Evolutionary conservation across 75 land plant species (phyloP).

Genomic region (Cryptomeria japonica): DNA sequence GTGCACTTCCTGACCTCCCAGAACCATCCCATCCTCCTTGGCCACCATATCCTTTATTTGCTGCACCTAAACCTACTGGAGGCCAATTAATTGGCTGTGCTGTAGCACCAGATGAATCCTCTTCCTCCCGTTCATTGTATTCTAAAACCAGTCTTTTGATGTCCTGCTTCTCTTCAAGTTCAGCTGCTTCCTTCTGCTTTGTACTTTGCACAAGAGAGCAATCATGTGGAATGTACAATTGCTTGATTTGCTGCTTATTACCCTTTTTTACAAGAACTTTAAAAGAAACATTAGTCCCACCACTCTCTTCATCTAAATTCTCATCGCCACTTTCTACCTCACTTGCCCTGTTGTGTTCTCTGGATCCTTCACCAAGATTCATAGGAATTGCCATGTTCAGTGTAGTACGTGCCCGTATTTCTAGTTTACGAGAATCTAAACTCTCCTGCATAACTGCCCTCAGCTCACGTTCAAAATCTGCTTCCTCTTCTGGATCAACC

Average conservation of each 20-base stretch:
- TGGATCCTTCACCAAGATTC: constrained; percentile 82
- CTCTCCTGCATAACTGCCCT: constrained; percentile 96
- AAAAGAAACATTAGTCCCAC: constrained; percentile 66
- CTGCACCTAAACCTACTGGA: constrained; percentile 22
- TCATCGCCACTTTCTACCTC: constrained; percentile 59
- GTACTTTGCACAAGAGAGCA: constrained; percentile 94
- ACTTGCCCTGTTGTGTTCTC: constrained; percentile 33
- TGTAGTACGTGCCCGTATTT: constrained; percentile 74
- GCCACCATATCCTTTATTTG: constrained; percentile 22
- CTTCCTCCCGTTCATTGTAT: constrained; percentile 97
- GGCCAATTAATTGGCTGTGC: constrained; percentile 65
- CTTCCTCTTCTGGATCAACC: constrained; percentile 86
- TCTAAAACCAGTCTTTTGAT: constrained; percentile 87
- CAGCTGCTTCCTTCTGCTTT: constrained; percentile 97
- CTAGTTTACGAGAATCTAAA: constrained; percentile 84
- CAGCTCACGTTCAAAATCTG: constrained; percentile 87
- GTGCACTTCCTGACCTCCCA: constrained; percentile 24
- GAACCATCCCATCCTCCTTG: constrained; percentile 42
- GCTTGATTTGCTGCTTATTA: constrained; percentile 91
- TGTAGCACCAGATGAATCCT: constrained; percentile 59
- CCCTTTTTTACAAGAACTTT: constrained; percentile 94
- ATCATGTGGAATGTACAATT: constrained; percentile 87
- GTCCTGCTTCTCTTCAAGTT: constrained; percentile 94
- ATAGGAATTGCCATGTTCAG: constrained; percentile 93
- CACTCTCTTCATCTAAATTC: constrained; percentile 40